Conservation (phyloP, 306 rosid genomes). For the Medicago ruthenica region DNA sequence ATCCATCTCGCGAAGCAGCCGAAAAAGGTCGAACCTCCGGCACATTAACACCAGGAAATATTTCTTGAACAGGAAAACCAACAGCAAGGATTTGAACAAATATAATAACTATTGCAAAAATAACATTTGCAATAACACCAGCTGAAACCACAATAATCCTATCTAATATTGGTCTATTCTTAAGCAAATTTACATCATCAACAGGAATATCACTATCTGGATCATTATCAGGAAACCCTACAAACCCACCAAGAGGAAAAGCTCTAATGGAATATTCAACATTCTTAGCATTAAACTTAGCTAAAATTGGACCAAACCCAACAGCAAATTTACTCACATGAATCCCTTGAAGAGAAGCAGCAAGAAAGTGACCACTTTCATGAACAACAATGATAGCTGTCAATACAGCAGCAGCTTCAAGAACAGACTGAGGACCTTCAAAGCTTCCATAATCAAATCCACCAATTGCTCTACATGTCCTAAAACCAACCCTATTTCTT, state of each 20-base stretch:
- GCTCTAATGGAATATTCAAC: constrained; percentile 95
- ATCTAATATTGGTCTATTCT: constrained; percentile 94
- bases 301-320: constrained; percentile 97
- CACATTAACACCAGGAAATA: constrained; percentile 86
- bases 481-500: constrained; percentile 57
- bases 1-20: constrained; percentile 90
- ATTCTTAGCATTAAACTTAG: constrained; percentile 86
- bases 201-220: constrained; percentile 90
- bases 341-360: constrained; percentile 93
- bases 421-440: constrained; percentile 86
- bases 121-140: constrained; percentile 91
- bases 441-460: constrained; percentile 77
- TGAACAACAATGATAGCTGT: constrained; percentile 93
- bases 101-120: constrained; percentile 82
- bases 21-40: constrained; percentile 86
- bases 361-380: constrained; percentile 97
- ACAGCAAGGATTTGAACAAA: constrained; percentile 84
- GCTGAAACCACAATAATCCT: constrained; percentile 91
- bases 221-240: constrained; percentile 98
- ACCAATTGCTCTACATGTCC: constrained; percentile 55
- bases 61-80: constrained; percentile 94
- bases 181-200: constrained; percentile 84
- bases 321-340: constrained; percentile 97
- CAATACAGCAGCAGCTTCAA: constrained; percentile 85
- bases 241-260: constrained; percentile 97